phyloP scores from a whole-genome alignment of 2,329 filamentous ascomycete species.

The Cladosporium oxysporum region DNA sequence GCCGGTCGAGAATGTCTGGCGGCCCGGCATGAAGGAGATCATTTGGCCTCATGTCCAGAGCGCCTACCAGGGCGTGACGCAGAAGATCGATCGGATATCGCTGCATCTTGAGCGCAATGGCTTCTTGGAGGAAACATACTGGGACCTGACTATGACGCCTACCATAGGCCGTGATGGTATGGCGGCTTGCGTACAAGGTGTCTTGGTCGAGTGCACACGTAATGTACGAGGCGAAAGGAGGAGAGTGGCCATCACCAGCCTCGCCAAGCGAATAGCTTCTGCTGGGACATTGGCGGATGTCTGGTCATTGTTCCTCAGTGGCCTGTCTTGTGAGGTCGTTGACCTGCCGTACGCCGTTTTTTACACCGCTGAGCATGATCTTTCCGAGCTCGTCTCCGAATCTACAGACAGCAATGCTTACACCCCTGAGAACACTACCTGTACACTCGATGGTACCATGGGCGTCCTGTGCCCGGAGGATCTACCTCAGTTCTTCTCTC shows the following conservation, averaged over 20 bases:
- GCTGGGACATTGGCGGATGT: conserved; percentile 5
- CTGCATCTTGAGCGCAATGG: conserved; percentile 25
- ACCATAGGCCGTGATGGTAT: conserved; percentile 24
- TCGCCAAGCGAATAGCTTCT: conserved; percentile 26
- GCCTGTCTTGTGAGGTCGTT: conserved; percentile 22
- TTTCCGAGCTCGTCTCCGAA: conserved; percentile 17
- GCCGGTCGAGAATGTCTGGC: conserved; percentile 20
- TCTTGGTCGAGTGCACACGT: conserved; percentile 20
- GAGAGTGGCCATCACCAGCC: conserved; percentile 23
- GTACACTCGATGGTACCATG: conserved; percentile 30
- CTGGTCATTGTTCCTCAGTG: conserved; percentile 17
- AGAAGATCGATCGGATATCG: conserved; percentile 24
- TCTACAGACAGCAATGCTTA: conserved; percentile 20
- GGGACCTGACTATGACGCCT: conserved; percentile 28
- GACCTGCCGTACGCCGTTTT: conserved; percentile 16
- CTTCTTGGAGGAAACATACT: conserved; percentile 29
- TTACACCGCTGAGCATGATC: conserved; percentile 27
- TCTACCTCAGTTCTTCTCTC: conserved; percentile 32
- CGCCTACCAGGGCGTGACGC: conserved; percentile 17
- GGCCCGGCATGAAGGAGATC: conserved; percentile 17
- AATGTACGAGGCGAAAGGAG: conserved; percentile 23
- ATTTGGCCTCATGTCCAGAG: conserved; percentile 9
- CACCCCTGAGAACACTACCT: conserved; percentile 22
- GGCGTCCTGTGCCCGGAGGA: conserved; percentile 29
- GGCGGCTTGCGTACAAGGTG: conserved; percentile 25